Evolutionary conservation across 2,329 filamentous ascomycete species (phyloP).

Genomic region (Coniella lustricola): DNA sequence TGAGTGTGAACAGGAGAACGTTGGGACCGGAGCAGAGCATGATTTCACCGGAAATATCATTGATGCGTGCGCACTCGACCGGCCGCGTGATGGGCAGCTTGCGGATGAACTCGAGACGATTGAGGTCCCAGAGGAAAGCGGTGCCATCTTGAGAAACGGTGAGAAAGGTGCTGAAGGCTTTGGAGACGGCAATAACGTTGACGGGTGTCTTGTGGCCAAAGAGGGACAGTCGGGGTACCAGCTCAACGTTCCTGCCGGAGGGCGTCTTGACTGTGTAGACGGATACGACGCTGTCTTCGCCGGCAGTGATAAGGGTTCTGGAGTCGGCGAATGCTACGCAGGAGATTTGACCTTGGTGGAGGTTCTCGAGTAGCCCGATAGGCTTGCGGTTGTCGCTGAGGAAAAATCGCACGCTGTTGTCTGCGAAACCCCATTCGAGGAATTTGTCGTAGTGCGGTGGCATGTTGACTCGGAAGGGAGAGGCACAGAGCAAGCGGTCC

Average conservation of each 20-base stretch:
- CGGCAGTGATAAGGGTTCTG: slow-evolving; percentile 83
- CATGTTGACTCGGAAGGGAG: slow-evolving; percentile 79
- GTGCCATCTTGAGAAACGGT: slow-evolving; percentile 77
- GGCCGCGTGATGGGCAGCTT: slow-evolving; percentile 54
- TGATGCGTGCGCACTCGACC: slow-evolving; percentile 73
- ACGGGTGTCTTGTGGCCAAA: slow-evolving; percentile 88
- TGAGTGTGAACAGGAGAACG: slow-evolving; percentile 76
- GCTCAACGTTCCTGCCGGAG: slow-evolving; percentile 63
- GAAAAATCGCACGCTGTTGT: slow-evolving; percentile 89
- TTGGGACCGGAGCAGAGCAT: slow-evolving; percentile 72
- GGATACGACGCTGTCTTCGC: slow-evolving; percentile 84
- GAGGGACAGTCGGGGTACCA: slow-evolving; percentile 70
- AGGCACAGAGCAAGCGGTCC: slow-evolving; percentile 76
- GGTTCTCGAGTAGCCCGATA: slow-evolving; percentile 85
- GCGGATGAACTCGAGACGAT: slow-evolving; percentile 78
- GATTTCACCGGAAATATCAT: slow-evolving; percentile 86
- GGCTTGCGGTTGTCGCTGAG: slow-evolving; percentile 70
- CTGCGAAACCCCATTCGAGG: slow-evolving; percentile 92
- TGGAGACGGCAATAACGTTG: slow-evolving; percentile 73
- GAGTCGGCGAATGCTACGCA: slow-evolving; percentile 80
- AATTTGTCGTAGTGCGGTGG: slow-evolving; percentile 83
- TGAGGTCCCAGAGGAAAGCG: slow-evolving; percentile 89
- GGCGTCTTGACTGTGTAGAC: slow-evolving; percentile 67
- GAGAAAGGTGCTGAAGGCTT: slow-evolving; percentile 81
- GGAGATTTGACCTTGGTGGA: slow-evolving; percentile 86